Evolutionary conservation across 2,329 filamentous ascomycete genomes (phyloP).

Genomic region (Microdochium nivale): DNA sequence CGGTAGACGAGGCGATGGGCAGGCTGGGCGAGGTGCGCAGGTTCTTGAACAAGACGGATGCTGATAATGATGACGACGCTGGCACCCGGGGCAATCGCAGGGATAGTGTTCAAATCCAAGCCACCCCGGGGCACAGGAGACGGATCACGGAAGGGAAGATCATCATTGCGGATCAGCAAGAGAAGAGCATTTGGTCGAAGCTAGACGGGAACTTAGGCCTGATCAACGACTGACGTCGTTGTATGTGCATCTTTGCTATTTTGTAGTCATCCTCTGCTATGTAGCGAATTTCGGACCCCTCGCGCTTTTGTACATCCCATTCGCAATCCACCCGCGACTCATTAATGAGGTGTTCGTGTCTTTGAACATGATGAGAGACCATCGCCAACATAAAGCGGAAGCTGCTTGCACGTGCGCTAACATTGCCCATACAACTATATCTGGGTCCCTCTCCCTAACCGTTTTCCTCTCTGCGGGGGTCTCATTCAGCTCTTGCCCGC

Average conservation of each 20-base stretch:
- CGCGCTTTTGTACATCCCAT: too few relatives aligned
- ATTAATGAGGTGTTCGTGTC: background rate
- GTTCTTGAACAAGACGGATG: constrained; percentile 27
- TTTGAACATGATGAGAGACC: too few relatives aligned
- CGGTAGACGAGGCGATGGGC: constrained; percentile 43
- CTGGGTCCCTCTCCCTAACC: background rate
- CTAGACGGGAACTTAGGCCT: constrained; percentile 47
- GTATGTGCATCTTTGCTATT: background rate
- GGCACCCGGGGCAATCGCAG: constrained; percentile 24
- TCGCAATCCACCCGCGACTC: background rate
- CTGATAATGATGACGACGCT: constrained; percentile 19
- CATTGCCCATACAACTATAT: background rate
- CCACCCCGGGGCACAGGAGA: constrained; percentile 9
- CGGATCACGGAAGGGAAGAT: constrained; percentile 12
- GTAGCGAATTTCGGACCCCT: background rate
- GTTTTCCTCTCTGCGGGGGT: too few relatives aligned
- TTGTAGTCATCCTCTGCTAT: background rate
- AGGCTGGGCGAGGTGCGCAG: constrained; percentile 39
- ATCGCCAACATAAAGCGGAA: too few relatives aligned
- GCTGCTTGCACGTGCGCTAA: too few relatives aligned
- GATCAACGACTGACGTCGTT: constrained; percentile 21
- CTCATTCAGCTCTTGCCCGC: constrained; percentile 30
- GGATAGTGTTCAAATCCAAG: constrained; percentile 15
- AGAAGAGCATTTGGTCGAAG: constrained; percentile 35
- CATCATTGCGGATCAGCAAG: constrained; percentile 1